Evolutionary conservation across 1,284 basidiomycete genomes (phyloP).

Genomic region (Malassezia sympodialis): DNA sequence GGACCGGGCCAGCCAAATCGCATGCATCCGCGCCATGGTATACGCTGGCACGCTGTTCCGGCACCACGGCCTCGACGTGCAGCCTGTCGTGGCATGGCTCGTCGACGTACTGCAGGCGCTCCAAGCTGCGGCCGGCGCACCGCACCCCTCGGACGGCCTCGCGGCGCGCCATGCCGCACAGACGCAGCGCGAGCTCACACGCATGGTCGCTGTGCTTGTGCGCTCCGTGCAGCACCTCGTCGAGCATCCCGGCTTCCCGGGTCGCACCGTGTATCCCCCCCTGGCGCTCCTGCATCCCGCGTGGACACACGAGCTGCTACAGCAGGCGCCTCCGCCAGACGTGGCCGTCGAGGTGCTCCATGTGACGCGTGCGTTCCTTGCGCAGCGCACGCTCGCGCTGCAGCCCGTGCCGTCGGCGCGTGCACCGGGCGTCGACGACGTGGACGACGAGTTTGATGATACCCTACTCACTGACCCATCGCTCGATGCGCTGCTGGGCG

Average conservation of each 20-base stretch:
- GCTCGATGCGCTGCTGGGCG: constrained; percentile 49
- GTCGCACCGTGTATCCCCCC: constrained; percentile 58
- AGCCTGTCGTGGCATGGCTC: constrained; percentile 60
- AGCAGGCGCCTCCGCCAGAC: constrained; percentile 54
- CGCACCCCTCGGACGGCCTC: neutral
- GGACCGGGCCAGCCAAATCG: constrained; percentile 61
- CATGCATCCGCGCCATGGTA: constrained; percentile 68
- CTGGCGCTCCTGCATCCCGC: constrained; percentile 58
- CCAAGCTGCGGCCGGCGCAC: constrained; percentile 53
- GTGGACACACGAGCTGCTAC: constrained; percentile 59
- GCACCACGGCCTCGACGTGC: constrained; percentile 56
- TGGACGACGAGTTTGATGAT: constrained; percentile 55
- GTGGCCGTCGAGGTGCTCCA: constrained; percentile 53
- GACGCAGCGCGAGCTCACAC: constrained; percentile 19
- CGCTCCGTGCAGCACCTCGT: constrained; percentile 59
- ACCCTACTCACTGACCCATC: constrained; percentile 53
- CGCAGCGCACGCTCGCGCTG: neutral
- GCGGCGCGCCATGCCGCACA: constrained; percentile 6
- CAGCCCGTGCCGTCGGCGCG: neutral
- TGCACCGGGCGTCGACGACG: constrained; percentile 48
- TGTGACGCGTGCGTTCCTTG: constrained; percentile 59
- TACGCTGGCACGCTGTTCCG: constrained; percentile 62
- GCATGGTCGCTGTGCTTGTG: constrained; percentile 46
- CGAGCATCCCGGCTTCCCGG: constrained; percentile 44
- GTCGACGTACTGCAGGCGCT: constrained; percentile 56